phyloP scores from a whole-genome alignment of 192 early-diverging fungal species.

The Geranomyces michiganensis region DNA sequence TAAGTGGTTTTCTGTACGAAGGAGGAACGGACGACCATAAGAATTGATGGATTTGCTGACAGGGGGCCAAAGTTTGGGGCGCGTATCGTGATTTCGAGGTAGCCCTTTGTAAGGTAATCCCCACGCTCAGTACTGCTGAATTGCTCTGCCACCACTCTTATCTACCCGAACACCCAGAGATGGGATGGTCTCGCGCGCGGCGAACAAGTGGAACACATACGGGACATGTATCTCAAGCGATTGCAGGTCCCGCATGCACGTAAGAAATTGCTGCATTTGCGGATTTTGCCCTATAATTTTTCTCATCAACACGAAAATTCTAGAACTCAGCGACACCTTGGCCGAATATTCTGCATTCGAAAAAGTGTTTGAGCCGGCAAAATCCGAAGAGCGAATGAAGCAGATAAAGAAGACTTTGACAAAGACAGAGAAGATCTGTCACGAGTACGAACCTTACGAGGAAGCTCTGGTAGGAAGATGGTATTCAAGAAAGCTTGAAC shows the following conservation, averaged over 20 bases:
- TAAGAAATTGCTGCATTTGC: constrained; percentile 17
- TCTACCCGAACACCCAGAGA: background rate
- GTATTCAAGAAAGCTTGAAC: too few species aligned
- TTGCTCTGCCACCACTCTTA: background rate
- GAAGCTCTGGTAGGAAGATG: constrained; percentile 50
- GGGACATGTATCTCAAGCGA: constrained; percentile 45
- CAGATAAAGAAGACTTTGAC: constrained; percentile 47
- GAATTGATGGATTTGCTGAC: background rate
- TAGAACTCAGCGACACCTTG: constrained; percentile 65
- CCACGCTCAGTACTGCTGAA: background rate
- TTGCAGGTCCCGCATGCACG: constrained; percentile 49
- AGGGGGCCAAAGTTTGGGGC: constrained; percentile 70
- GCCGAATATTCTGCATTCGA: constrained; percentile 66
- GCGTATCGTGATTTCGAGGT: constrained; percentile 63
- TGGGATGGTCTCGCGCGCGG: background rate
- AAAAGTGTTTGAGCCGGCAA: constrained; percentile 45
- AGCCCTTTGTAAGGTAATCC: constrained; percentile 41
- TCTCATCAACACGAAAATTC: background rate
- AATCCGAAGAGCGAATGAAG: constrained; percentile 64
- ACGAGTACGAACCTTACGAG: constrained; percentile 57
- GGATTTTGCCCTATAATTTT: too few species aligned
- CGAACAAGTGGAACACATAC: constrained; percentile 30
- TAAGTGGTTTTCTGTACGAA: constrained; percentile 11
- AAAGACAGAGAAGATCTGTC: constrained; percentile 43
- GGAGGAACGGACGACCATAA: background rate